Conservation (phyloP, 352 stramenopile species). For the Elongisporangium anandrum region DNA sequence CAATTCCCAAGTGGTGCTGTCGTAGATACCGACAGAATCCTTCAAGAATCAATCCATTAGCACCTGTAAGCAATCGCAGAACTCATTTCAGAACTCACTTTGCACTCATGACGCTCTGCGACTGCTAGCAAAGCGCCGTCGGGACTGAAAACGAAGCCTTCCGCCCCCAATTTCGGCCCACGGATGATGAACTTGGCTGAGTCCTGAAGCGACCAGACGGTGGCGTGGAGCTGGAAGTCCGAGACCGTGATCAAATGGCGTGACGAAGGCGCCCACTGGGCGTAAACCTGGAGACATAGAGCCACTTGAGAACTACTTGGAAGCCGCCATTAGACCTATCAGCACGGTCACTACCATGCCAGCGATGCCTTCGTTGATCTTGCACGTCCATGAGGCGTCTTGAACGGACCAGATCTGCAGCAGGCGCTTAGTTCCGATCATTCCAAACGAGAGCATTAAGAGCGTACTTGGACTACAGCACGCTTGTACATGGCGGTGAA, state of each 20-base stretch:
- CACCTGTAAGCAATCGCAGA: too few relatives aligned
- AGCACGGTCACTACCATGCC: slow-evolving; percentile 31
- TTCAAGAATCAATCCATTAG: slow-evolving; percentile 7
- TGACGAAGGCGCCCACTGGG: slow-evolving; percentile 51
- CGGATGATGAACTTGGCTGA: slow-evolving; percentile 54
- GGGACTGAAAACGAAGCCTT: slow-evolving; percentile 62
- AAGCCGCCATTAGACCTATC: not conserved
- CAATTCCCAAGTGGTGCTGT: slow-evolving; percentile 69
- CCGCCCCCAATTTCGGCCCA: slow-evolving; percentile 58
- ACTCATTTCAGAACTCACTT: slow-evolving; percentile 38
- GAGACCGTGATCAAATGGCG: slow-evolving; percentile 74
- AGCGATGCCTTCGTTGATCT: slow-evolving; percentile 71
- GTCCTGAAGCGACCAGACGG: slow-evolving; percentile 74
- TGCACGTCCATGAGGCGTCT: slow-evolving; percentile 62
- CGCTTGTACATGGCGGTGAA: slow-evolving; percentile 62
- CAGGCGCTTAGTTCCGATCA: not conserved
- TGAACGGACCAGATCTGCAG: slow-evolving; percentile 52
- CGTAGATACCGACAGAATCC: slow-evolving; percentile 79
- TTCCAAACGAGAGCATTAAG: not conserved
- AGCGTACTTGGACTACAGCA: slow-evolving; percentile 46
- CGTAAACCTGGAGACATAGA: slow-evolving; percentile 12
- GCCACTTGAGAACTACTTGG: not conserved
- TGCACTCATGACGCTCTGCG: slow-evolving; percentile 71
- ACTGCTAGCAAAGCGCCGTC: slow-evolving; percentile 60
- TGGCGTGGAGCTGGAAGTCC: slow-evolving; percentile 83